These are phyloP conservation scores for Talaromyces verruculosus DNA, from an alignment of 2,329 filamentous ascomycete genomes.

Conservation along the genomic window DNA sequence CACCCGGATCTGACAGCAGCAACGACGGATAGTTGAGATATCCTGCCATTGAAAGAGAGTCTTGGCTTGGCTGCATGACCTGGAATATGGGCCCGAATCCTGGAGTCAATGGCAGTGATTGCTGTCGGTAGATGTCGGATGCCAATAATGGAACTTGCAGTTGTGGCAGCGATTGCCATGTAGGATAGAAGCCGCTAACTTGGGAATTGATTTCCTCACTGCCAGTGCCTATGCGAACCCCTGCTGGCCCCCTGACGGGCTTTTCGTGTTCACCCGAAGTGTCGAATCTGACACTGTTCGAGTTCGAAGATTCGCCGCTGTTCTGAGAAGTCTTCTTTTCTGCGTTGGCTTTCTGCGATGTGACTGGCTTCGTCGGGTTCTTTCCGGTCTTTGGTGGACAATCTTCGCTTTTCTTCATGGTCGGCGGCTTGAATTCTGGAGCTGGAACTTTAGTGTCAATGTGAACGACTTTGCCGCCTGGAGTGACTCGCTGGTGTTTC, in stretches of 20 bases:
- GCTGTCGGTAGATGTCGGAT: slow-evolving; percentile 21
- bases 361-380: slow-evolving; percentile 5
- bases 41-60: slow-evolving; percentile 22
- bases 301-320: slow-evolving; percentile 12
- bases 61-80: slow-evolving; percentile 21
- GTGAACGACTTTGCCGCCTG: slow-evolving; percentile 51
- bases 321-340: slow-evolving; percentile 5
- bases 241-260: not conserved
- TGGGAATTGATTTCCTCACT: slow-evolving; percentile 6
- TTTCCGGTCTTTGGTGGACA: slow-evolving; percentile 14
- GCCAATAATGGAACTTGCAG: slow-evolving; percentile 21
- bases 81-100: slow-evolving; percentile 17
- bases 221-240: not conserved
- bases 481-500: slow-evolving; percentile 51
- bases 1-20: slow-evolving; percentile 21
- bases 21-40: slow-evolving; percentile 21
- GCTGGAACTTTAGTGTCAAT: slow-evolving; percentile 39
- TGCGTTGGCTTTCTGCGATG: not conserved
- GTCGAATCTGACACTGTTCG: slow-evolving; percentile 10
- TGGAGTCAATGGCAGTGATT: slow-evolving; percentile 13
- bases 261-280: slow-evolving; percentile 2
- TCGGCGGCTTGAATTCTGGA: slow-evolving; percentile 38
- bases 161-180: slow-evolving; percentile 15
- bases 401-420: slow-evolving; percentile 23
- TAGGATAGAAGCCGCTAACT: slow-evolving; percentile 8